Base-by-base conservation (phyloP, 1,139 yeast species). In the Geotrichum fermentans region DNA sequence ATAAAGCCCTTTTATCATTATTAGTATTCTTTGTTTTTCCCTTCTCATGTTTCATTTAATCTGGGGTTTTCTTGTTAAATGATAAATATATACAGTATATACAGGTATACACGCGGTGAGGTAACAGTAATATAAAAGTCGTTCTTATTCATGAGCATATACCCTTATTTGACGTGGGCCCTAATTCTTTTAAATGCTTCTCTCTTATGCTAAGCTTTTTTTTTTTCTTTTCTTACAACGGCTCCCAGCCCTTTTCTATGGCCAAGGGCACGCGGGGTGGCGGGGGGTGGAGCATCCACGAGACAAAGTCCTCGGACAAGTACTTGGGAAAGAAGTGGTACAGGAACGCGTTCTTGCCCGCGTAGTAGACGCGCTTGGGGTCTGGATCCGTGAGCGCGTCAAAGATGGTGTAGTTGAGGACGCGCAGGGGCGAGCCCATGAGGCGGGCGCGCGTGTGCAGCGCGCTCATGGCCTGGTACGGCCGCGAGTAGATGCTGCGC, bases 341-440 rank as follows among this genome's bases (percentile, higher is more conserved):
- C 7, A 66, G 57, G 42, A 59, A 60, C 34, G 71, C 61, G 2
- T 73, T 73, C 18, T 60, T 51, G n/a, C 74, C 74, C 2, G 67
- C 70, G 47, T 68, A 61, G 50, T 60, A 62, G n/a, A 67, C 66
- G 1, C 71, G 58, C 5, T 56, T 53, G 3, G 72, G 71, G 14
- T 48, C 40, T 2, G 58, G 44, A 2, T 54, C 54, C 3, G 66
- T 62, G 34, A 70, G 56, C 1, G 64, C 62, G 40, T 68, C 72
- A 46, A 61, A 69, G 10, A 70, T 58, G 3, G 73, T 64, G 43
- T 61, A 60, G 48, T 67, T 64, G 14, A 70, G 60, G 5, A 54
- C 58, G 30, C 64, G 55, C 29, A 71, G 49, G 22, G 61, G 58
- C 21, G 70, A 59, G 1, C 72, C 72, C 13, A 60, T 52, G 33